Conservation (phyloP, 116 monocot genomes). For the Zostera marina region DNA sequence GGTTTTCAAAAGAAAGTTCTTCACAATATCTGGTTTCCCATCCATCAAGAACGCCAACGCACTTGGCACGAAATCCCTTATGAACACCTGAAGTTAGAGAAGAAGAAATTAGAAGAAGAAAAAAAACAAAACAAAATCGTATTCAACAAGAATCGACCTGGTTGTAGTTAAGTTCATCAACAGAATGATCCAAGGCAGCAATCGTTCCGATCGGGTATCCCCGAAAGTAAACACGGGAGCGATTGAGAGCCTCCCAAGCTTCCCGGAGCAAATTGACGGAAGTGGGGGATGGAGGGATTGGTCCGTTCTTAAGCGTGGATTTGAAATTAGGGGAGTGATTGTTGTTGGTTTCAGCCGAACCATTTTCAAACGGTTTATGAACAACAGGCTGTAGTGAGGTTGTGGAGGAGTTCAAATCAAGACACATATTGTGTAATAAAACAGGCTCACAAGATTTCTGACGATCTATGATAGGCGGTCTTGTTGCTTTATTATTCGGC, state of each 20-base stretch:
- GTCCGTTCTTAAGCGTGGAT: background rate
- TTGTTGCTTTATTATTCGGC: no score
- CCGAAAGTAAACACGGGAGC: constrained; percentile 29
- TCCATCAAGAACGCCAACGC: constrained; percentile 58
- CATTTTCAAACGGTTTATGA: background rate
- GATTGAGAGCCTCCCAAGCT: constrained; percentile 43
- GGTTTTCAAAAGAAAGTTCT: constrained; percentile 57
- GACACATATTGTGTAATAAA: background rate
- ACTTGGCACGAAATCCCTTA: constrained; percentile 66
- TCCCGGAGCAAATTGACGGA: constrained; percentile 7
- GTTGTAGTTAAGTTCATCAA: constrained; percentile 53
- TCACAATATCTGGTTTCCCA: constrained; percentile 49
- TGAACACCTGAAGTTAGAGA: constrained; percentile 80
- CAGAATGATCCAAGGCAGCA: constrained; percentile 49
- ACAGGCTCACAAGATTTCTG: background rate
- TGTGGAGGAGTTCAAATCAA: background rate
- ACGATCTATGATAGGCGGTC: background rate
- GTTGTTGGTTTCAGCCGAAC: background rate
- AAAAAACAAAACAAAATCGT: no score
- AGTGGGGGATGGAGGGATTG: background rate
- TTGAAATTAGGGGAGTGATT: background rate
- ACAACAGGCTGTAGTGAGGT: background rate
- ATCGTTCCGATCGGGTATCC: constrained; percentile 48
- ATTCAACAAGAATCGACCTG: no score
- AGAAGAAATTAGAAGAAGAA: no score